Conservation (phyloP, 495 filamentous ascomycete species). For the Penicillium pulvis region DNA sequence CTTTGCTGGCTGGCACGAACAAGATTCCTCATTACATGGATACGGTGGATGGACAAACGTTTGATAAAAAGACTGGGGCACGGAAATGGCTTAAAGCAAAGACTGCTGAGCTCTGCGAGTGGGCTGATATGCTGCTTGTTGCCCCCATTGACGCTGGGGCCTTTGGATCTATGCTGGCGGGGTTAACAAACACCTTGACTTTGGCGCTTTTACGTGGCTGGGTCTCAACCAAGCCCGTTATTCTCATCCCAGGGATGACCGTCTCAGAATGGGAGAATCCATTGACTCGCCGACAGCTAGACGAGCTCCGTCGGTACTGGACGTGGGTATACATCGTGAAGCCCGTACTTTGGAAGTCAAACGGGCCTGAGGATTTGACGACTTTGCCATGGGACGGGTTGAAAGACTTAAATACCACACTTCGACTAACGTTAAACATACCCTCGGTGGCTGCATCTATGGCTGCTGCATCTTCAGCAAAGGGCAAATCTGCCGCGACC, state of each 20-base stretch:
- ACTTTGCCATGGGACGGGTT: constrained; percentile 67
- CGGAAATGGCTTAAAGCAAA: constrained; percentile 53
- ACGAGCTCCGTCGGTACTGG: constrained; percentile 78
- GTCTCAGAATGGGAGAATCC: constrained; percentile 83
- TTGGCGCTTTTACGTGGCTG: constrained; percentile 76
- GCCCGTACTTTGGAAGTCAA: constrained; percentile 74
- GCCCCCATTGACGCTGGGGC: constrained; percentile 82
- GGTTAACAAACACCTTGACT: constrained; percentile 71
- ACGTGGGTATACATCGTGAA: constrained; percentile 74
- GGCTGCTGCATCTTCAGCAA: not conserved
- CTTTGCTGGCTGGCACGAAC: constrained; percentile 44
- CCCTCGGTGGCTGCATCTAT: constrained; percentile 21
- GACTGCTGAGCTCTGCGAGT: constrained; percentile 74
- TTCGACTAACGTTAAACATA: constrained; percentile 55
- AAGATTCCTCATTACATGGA: constrained; percentile 53
- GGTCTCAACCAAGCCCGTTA: constrained; percentile 80
- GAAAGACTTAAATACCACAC: constrained; percentile 61
- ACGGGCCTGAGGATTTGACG: constrained; percentile 48
- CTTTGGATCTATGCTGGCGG: constrained; percentile 80
- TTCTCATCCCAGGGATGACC: constrained; percentile 83
- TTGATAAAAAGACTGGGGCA: constrained; percentile 48
- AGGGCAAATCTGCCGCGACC: constrained; percentile 1
- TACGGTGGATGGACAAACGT: constrained; percentile 47
- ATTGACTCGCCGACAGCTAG: constrained; percentile 78
- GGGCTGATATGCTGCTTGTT: constrained; percentile 83